Evolutionary conservation across 2,329 filamentous ascomycete genomes (phyloP).

Genomic region (Trichophyton benhamiae): DNA sequence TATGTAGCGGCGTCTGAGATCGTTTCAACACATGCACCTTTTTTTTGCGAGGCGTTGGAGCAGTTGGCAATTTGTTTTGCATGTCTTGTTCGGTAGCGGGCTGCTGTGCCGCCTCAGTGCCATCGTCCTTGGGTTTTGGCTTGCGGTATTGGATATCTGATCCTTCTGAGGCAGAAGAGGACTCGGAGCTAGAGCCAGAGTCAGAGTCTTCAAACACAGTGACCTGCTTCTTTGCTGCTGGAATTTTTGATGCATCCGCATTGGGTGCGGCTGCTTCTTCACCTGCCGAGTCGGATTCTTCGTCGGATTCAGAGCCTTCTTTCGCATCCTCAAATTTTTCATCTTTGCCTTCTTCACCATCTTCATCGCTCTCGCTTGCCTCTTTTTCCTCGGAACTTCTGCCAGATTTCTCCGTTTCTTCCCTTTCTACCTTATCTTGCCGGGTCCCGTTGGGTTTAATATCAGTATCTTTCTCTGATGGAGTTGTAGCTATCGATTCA

Average conservation of each 20-base stretch:
- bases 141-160: background rate
- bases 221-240: background rate
- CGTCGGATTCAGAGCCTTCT: background rate
- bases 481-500: background rate
- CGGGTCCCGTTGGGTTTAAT: background rate
- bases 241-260: background rate
- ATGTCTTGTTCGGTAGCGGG: background rate
- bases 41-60: background rate
- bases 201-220: background rate
- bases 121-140: background rate
- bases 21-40: background rate
- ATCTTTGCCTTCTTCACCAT: background rate
- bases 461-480: background rate
- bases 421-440: background rate
- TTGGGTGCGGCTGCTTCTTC: background rate
- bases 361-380: background rate
- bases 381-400: background rate
- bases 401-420: background rate
- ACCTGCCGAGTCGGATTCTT: background rate
- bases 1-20: background rate
- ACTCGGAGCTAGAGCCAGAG: background rate
- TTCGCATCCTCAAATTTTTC: background rate
- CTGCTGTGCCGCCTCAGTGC: background rate
- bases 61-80: background rate
- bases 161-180: background rate